Evolutionary conservation across 2,329 filamentous ascomycete genomes (phyloP).

Genomic region (Chrysoporthe cubensis): DNA sequence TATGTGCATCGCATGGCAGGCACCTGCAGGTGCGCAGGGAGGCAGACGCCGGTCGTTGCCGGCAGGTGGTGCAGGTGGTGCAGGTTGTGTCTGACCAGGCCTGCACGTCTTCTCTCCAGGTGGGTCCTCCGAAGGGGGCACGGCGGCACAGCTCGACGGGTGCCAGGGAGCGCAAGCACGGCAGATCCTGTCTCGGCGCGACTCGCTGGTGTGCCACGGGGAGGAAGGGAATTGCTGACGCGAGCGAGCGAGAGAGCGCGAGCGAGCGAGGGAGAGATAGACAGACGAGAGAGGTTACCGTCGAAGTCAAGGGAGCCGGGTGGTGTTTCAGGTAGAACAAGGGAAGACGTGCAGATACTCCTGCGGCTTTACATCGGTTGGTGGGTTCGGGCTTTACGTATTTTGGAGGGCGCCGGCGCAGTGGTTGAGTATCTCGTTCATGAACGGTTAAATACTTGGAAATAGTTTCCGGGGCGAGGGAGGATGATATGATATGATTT

Average conservation of each 20-base stretch:
- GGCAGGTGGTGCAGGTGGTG: too few species aligned
- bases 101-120: too few species aligned
- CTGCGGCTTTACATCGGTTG: conserved; percentile 3
- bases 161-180: conserved; percentile 13
- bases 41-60: not conserved
- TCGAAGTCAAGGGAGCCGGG: conserved; percentile 15
- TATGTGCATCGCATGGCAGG: not conserved
- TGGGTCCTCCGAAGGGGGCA: not conserved
- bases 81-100: not conserved
- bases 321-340: conserved; percentile 29
- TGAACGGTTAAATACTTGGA: not conserved
- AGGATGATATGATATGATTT: not conserved
- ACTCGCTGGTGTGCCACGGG: conserved; percentile 12
- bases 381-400: not conserved
- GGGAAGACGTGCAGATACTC: conserved; percentile 8
- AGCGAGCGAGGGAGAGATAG: not conserved
- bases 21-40: conserved; percentile 15
- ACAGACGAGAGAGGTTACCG: not conserved
- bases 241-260: not conserved
- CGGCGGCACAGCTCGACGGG: not conserved
- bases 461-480: not conserved
- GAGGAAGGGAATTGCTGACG: not conserved
- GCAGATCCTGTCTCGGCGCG: conserved; percentile 28
- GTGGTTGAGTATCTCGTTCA: not conserved
- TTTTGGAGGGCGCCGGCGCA: conserved; percentile 3